Conservation (phyloP, 2,329 filamentous ascomycete species). For the Mycogone perniciosa region DNA sequence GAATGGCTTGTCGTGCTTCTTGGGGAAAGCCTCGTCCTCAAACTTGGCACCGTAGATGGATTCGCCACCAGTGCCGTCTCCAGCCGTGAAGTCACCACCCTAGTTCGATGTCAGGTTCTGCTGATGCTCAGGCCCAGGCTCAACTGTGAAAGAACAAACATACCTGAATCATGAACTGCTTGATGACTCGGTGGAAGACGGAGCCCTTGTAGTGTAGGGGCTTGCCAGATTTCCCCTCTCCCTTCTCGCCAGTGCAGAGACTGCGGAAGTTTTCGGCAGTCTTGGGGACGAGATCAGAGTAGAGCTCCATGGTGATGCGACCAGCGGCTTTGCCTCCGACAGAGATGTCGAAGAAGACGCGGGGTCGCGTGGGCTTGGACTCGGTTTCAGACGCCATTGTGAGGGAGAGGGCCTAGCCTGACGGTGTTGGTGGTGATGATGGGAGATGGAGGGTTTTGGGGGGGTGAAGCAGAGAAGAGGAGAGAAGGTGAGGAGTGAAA, state of each 20-base stretch:
- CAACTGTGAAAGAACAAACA: not conserved
- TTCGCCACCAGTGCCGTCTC: constrained; percentile 92
- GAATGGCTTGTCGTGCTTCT: constrained; percentile 90
- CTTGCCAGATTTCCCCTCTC: constrained; percentile 71
- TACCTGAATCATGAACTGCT: constrained; percentile 84
- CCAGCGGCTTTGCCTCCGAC: constrained; percentile 69
- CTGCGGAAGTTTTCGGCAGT: constrained; percentile 95
- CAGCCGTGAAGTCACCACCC: constrained; percentile 92
- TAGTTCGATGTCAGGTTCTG: constrained; percentile 28
- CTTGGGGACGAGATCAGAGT: constrained; percentile 73
- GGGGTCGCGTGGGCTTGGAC: constrained; percentile 54
- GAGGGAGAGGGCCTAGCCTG: not conserved
- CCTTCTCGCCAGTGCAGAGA: constrained; percentile 93
- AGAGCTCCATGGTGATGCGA: constrained; percentile 81
- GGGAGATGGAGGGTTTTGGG: not conserved
- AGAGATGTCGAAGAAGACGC: constrained; percentile 89
- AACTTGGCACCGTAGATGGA: constrained; percentile 98
- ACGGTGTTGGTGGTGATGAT: not conserved
- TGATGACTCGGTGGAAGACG: constrained; percentile 92
- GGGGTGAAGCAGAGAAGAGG: not conserved
- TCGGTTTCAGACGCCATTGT: constrained; percentile 37
- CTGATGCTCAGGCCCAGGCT: not conserved
- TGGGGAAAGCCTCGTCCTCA: constrained; percentile 88
- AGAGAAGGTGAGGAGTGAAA: not conserved
- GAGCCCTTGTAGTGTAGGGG: constrained; percentile 91